Percentiles rank a stretch among this genome's conserved stretches.
Conservation (phyloP, 2,329 filamentous ascomycete species). For the Phoma herbarum region DNA sequence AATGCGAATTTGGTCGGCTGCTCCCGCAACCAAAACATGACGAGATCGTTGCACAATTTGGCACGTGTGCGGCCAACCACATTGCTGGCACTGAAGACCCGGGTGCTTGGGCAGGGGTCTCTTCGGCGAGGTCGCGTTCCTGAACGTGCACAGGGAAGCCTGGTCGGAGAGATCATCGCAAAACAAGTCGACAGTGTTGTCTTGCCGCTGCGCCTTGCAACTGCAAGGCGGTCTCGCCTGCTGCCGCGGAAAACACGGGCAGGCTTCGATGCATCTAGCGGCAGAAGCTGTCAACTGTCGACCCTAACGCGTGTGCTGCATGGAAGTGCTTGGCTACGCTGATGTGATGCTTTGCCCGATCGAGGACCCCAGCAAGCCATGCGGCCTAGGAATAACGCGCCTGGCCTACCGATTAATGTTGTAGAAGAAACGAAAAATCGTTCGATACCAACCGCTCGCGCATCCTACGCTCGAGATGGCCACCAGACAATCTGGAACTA, state of each 20-base stretch:
- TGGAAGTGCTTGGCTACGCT: constrained; percentile 24
- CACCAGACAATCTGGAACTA: constrained; percentile 2
- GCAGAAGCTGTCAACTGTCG: constrained; percentile 29
- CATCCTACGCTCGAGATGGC: background rate
- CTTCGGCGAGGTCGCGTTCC: constrained; percentile 42
- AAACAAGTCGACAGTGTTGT: constrained; percentile 17
- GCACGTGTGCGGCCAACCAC: constrained; percentile 33
- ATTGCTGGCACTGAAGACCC: constrained; percentile 31
- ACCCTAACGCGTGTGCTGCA: constrained; percentile 12
- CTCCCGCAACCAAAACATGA: constrained; percentile 38
- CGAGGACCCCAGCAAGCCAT: constrained; percentile 10
- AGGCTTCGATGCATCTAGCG: constrained; percentile 27
- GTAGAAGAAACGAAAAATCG: background rate
- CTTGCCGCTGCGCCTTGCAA: constrained; percentile 8
- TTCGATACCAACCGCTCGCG: background rate
- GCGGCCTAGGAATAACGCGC: background rate
- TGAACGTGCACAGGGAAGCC: constrained; percentile 32
- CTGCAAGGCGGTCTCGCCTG: constrained; percentile 8
- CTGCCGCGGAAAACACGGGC: constrained; percentile 25
- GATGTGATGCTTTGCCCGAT: constrained; percentile 6
- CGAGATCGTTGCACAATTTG: constrained; percentile 26
- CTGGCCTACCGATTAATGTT: background rate
- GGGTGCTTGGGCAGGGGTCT: constrained; percentile 36
- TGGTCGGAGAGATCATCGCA: constrained; percentile 33
- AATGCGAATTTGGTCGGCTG: constrained; percentile 33